These are phyloP conservation scores for Gigaspora rosea DNA, from an alignment of 192 early-diverging fungal species.

Conservation along the genomic window DNA sequence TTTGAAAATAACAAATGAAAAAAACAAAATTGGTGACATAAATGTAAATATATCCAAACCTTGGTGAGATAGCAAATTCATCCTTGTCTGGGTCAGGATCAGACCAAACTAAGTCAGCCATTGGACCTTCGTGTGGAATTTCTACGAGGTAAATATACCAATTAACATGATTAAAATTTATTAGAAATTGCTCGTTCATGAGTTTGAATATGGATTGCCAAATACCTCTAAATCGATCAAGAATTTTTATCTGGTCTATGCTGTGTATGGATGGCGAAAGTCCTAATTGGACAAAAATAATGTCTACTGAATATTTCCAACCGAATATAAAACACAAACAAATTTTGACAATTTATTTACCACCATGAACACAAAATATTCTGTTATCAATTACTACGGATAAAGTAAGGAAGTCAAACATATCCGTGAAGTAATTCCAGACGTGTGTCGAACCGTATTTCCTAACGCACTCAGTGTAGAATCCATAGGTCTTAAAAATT, in stretches of 20 bases:
- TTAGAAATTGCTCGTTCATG: background rate
- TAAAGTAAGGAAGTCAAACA: slow-evolving; percentile 92
- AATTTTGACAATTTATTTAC: slow-evolving; percentile 37
- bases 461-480: slow-evolving; percentile 88
- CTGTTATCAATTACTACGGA: slow-evolving; percentile 85
- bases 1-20: background rate
- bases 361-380: slow-evolving; percentile 96
- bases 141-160: slow-evolving; percentile 45
- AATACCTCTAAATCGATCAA: slow-evolving; percentile 81
- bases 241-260: slow-evolving; percentile 83
- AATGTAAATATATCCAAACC: slow-evolving; percentile 36
- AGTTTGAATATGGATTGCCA: background rate
- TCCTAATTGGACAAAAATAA: slow-evolving; percentile 40
- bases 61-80: slow-evolving; percentile 81
- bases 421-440: slow-evolving; percentile 91
- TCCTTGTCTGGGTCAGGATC: slow-evolving; percentile 77
- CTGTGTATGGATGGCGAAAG: slow-evolving; percentile 81
- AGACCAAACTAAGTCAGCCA: slow-evolving; percentile 93
- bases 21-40: background rate
- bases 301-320: background rate
- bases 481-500: slow-evolving; percentile 79
- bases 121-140: slow-evolving; percentile 93
- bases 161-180: background rate
- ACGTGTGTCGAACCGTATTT: slow-evolving; percentile 84
- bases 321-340: background rate